Percentiles rank a stretch among this genome's conserved stretches.
Evolutionary conservation across 352 stramenopile species (phyloP).

Genomic region (Peronospora belbahrii): DNA sequence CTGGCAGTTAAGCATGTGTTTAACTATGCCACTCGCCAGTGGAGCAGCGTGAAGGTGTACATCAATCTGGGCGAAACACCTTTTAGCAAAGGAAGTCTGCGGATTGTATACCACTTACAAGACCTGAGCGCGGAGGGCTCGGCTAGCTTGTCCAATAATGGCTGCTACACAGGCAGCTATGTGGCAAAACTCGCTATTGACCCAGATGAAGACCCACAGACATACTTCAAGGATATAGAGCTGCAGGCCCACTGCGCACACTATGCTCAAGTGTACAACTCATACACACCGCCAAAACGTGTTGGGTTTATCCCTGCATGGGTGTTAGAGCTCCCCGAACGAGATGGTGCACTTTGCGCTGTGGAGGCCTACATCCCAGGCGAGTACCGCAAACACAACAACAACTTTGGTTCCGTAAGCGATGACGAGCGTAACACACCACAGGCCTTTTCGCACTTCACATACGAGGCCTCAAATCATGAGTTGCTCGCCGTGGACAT

Average conservation of each 20-base stretch:
- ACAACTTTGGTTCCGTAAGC: conserved; percentile 83
- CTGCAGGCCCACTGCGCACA: conserved; percentile 79
- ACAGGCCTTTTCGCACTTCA: conserved; percentile 91
- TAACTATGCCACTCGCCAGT: conserved; percentile 65
- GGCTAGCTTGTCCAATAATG: conserved; percentile 17
- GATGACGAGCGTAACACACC: conserved; percentile 81
- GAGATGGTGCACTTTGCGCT: conserved; percentile 59
- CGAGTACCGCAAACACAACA: conserved; percentile 86
- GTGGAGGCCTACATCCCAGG: conserved; percentile 77
- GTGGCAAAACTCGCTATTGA: conserved; percentile 85
- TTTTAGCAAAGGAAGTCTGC: conserved; percentile 75
- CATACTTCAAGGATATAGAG: conserved; percentile 86
- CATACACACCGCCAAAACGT: conserved; percentile 71
- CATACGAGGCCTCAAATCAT: conserved; percentile 90
- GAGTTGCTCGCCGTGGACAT: conserved; percentile 91
- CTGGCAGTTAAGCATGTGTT: conserved; percentile 74
- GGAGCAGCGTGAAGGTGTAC: conserved; percentile 59
- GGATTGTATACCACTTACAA: conserved; percentile 76
- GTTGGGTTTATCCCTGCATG: conserved; percentile 79
- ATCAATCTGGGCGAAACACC: conserved; percentile 72
- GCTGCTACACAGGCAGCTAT: conserved; percentile 41
- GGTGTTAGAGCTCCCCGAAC: conserved; percentile 73
- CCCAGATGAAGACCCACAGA: conserved; percentile 79
- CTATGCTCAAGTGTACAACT: conserved; percentile 84
- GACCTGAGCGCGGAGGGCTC: conserved; percentile 34